Evolutionary conservation across 176 grass and related monocot genomes (phyloP), one percentile per base, ranked within the genome.

Genomic region (Bonia amplexicaulis): DNA sequence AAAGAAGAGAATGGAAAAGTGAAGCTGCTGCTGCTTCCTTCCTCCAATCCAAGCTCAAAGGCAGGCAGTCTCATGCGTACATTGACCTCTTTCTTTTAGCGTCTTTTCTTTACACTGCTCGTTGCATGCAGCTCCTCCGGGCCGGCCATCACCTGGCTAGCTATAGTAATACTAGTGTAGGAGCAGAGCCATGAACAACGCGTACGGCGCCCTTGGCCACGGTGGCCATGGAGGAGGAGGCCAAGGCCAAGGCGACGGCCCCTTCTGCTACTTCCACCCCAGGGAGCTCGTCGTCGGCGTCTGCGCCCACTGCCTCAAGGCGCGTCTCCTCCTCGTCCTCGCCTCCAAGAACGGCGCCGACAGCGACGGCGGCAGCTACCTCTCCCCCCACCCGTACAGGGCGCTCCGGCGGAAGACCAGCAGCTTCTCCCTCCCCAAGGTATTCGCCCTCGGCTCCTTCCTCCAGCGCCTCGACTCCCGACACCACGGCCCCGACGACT

Each of bases 251-350:
- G 79, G 31, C 48, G 78, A 69, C 20, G 44, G 73, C 41, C 12
- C 63, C 23, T 82, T 41, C 19, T 99, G 96, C 78, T 67, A 77
- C 76, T 89, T 94, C 81, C 96, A 99, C 25, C 93, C 93, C 12
- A 51, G 85, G 73, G 86, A 96, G 79, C 13, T 84, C 2, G 59
- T 91, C 35, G 86, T 96, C 49, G 96, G 96, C 33, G 88, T 99
- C 0, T 99, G 96, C 82, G 86, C 93, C 4, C 29, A 86, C 46
- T 99, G 96, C 85, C 89, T 99, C 88, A 92, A 57, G 79, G 96
- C 94, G 17, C 90, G 88, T 60, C 92, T 99, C 66, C 88, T 94
- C 14, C 80, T 93, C 1, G 71, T 93, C 2, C 86, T 98, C 68
- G 89, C 91, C 26, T 74, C 87, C 52, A 84, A 84, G 66, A 66